These are phyloP conservation scores for Cyberlindnera galapagoensis DNA, from an alignment of 805 yeast genomes.

Conservation along the genomic window DNA sequence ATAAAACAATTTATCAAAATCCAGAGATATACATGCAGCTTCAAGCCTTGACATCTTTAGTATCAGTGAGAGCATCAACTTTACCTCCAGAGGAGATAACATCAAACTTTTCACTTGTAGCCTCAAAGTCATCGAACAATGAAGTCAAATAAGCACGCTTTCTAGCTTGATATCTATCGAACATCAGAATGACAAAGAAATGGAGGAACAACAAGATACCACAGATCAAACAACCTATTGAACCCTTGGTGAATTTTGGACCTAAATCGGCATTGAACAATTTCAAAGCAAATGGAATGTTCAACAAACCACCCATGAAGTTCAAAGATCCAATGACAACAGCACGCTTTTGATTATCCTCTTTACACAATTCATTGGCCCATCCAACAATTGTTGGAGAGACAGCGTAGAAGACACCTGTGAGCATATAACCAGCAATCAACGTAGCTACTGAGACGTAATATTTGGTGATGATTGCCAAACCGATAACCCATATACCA, in stretches of 20 bases:
- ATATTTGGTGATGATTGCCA: slow-evolving; percentile 10
- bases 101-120: not conserved
- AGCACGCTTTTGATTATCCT: slow-evolving; percentile 21
- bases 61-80: no score
- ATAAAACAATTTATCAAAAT: no score
- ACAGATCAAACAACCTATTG: slow-evolving; percentile 10
- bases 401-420: slow-evolving; percentile 14
- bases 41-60: no score
- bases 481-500: slow-evolving; percentile 13
- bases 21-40: no score
- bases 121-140: not conserved
- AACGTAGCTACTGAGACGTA: slow-evolving; percentile 16
- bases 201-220: slow-evolving; percentile 10
- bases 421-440: slow-evolving; percentile 12
- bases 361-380: slow-evolving; percentile 21
- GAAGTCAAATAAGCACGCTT: slow-evolving; percentile 10
- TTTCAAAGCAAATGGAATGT: slow-evolving; percentile 13
- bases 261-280: slow-evolving; percentile 17
- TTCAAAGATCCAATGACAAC: slow-evolving; percentile 20
- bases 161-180: slow-evolving; percentile 19
- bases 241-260: slow-evolving; percentile 14
- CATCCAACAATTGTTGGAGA: slow-evolving; percentile 18
- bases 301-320: slow-evolving; percentile 12
- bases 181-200: slow-evolving; percentile 14
- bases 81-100: no score